These are phyloP conservation scores for Asterella californica DNA, from an alignment of 225 moss, liverwort and hornwort genomes.

Conservation along the genomic window DNA sequence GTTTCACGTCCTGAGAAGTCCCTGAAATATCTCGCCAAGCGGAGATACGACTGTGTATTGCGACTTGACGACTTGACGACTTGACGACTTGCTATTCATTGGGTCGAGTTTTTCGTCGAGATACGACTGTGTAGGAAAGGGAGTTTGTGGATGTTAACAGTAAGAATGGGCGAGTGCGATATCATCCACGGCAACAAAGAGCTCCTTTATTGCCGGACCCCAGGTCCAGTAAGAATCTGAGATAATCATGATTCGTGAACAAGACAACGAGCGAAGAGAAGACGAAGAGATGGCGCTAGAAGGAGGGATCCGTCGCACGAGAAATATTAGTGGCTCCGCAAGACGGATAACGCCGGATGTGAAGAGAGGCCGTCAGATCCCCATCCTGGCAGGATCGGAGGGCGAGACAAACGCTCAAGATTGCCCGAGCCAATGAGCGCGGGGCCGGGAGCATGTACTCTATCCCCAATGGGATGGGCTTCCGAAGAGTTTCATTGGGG, in stretches of 20 bases:
- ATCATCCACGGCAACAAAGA: not conserved
- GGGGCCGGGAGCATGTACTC: conserved; percentile 26
- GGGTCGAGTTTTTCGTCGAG: too few species aligned
- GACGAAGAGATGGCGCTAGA: conserved; percentile 1
- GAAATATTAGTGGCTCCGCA: conserved; percentile 25
- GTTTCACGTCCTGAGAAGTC: too few species aligned
- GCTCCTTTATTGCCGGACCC: not conserved
- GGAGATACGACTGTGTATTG: not conserved
- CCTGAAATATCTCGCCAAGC: not conserved
- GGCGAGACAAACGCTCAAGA: conserved; percentile 24
- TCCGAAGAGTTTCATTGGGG: conserved; percentile 38
- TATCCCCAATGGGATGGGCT: conserved; percentile 39
- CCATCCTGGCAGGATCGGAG: conserved; percentile 32
- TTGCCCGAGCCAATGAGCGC: conserved; percentile 45
- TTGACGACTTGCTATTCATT: too few species aligned
- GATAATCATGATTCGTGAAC: not conserved
- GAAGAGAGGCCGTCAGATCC: conserved; percentile 23
- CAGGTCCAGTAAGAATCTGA: not conserved
- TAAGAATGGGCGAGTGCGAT: not conserved
- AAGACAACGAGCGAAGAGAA: too few species aligned
- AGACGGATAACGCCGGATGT: conserved; percentile 23
- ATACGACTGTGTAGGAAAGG: not conserved
- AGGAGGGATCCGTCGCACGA: conserved; percentile 1
- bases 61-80: too few species aligned
- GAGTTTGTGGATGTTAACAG: not conserved